Evolutionary conservation across 164 flowering plant genomes (phyloP).

Genomic region (Piper longum): DNA sequence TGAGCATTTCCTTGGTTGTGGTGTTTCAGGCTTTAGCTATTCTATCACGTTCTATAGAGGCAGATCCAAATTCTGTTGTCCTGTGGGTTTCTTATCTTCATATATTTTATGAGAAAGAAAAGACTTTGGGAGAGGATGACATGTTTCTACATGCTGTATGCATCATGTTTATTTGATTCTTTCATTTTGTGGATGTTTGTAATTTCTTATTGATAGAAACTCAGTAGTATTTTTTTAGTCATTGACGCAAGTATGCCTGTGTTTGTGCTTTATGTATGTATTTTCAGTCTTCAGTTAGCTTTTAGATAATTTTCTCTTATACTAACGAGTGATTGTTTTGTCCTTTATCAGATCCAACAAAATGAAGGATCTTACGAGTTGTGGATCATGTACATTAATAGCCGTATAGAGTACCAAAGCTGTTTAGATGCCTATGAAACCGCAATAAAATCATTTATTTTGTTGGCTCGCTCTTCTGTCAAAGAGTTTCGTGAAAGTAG

Average conservation of each 20-base stretch:
- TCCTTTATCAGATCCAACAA: constrained; percentile 46
- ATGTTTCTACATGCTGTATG: constrained; percentile 71
- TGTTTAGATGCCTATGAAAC: constrained; percentile 49
- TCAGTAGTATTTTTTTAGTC: not conserved
- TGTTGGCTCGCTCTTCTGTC: constrained; percentile 20
- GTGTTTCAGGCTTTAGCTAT: constrained; percentile 45
- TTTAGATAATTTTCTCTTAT: not conserved
- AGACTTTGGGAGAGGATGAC: constrained; percentile 51
- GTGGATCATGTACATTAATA: constrained; percentile 82
- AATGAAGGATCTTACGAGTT: constrained; percentile 59
- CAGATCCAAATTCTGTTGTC: constrained; percentile 36
- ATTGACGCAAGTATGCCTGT: not conserved
- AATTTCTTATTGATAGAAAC: not conserved
- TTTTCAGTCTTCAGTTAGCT: not conserved
- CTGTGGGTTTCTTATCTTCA: constrained; percentile 73
- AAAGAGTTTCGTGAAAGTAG: constrained; percentile 30
- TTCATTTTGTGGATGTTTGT: not conserved
- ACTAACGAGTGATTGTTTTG: not conserved
- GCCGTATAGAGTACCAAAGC: constrained; percentile 39
- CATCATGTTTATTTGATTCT: constrained; percentile 4
- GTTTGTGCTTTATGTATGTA: not conserved
- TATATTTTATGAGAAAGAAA: constrained; percentile 33
- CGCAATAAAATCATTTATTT: constrained; percentile 49
- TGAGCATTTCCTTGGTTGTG: not conserved
- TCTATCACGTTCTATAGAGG: constrained; percentile 64